These are phyloP conservation scores for Vitis rotundifolia DNA, from an alignment of 164 flowering plant species.

Conservation along the genomic window DNA sequence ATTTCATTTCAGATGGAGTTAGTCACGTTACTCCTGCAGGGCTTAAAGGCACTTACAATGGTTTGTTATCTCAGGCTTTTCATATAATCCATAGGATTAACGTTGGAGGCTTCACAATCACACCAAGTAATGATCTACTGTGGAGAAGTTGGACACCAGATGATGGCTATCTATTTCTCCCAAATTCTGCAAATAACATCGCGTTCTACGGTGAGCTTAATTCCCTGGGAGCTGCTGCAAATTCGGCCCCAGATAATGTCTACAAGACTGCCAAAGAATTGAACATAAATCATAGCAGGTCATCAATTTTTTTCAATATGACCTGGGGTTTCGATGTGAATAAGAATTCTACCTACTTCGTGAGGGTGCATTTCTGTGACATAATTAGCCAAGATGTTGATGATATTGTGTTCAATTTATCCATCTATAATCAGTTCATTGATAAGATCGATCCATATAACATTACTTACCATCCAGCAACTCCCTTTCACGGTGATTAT, in stretches of 20 bases:
- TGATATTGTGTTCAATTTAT: conserved; percentile 22
- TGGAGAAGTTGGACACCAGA: conserved; percentile 40
- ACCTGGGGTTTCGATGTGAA: conserved; percentile 43
- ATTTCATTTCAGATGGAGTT: conserved; percentile 9
- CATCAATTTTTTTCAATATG: conserved; percentile 19
- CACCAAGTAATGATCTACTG: conserved; percentile 20
- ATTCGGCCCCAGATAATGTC: conserved; percentile 40
- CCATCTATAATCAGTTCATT: conserved; percentile 16
- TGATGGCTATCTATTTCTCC: conserved; percentile 21
- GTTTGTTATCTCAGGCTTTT: conserved; percentile 14
- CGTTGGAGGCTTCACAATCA: conserved; percentile 32
- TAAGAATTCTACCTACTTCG: conserved; percentile 20
- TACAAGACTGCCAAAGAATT: conserved; percentile 41
- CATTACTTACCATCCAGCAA: background rate
- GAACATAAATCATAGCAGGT: background rate
- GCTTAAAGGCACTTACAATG: background rate
- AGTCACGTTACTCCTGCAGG: conserved; percentile 8
- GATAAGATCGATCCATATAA: conserved; percentile 6
- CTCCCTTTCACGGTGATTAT: conserved; percentile 35
- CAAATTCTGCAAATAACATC: conserved; percentile 13
- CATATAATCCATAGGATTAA: conserved; percentile 37
- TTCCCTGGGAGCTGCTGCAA: conserved; percentile 8
- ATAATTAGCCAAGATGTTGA: conserved; percentile 10
- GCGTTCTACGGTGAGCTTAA: background rate
- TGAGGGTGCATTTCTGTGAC: conserved; percentile 50